Evolutionary conservation across 495 filamentous ascomycete species (phyloP).

Genomic region (Neurospora hispaniola): DNA sequence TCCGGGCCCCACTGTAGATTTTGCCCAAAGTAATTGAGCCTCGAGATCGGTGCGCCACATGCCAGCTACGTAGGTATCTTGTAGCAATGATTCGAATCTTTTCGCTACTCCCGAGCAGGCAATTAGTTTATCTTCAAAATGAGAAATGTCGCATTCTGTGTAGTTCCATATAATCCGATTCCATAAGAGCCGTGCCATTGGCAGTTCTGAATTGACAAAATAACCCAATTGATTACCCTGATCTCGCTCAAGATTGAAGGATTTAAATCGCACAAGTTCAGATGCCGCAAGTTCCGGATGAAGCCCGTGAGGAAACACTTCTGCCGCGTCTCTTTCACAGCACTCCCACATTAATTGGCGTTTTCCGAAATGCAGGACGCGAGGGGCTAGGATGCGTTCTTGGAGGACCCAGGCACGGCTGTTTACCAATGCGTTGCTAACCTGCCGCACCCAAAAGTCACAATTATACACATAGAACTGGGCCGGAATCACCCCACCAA

Average conservation of each 20-base stretch:
- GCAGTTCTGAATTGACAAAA: too few species aligned
- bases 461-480: not conserved
- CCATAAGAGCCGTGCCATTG: not conserved
- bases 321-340: not conserved
- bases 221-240: not conserved
- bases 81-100: not conserved
- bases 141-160: not conserved
- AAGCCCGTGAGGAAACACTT: not conserved
- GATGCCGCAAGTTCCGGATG: not conserved
- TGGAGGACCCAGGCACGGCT: not conserved
- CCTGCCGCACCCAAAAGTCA: fast-evolving
- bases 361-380: slow-evolving; percentile 2
- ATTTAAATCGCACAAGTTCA: not conserved
- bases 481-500: not conserved
- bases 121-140: not conserved
- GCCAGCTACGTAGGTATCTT: not conserved
- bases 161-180: not conserved
- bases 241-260: not conserved
- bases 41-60: not conserved
- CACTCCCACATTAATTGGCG: slow-evolving; percentile 2
- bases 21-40: not conserved
- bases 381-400: slow-evolving; percentile 2
- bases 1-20: not conserved
- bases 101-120: not conserved
- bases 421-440: not conserved